phyloP scores from a whole-genome alignment of 2,329 filamentous ascomycete species.

The Fusarium sublunatum region DNA sequence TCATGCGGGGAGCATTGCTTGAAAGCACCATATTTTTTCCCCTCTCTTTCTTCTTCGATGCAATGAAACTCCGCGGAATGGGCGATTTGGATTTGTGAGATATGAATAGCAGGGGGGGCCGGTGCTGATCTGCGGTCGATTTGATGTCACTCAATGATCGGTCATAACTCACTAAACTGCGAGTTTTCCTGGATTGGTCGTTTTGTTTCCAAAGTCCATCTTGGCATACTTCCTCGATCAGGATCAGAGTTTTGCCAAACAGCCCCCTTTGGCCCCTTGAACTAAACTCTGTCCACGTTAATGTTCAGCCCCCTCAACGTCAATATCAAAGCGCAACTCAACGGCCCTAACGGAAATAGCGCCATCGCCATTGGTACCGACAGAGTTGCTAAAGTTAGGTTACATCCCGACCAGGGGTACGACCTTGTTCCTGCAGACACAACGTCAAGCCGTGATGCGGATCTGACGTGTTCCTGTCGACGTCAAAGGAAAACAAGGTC shows the following conservation, averaged over 20 bases:
- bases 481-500: background rate
- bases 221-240: background rate
- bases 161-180: conserved; percentile 5
- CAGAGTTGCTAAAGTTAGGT: conserved; percentile 5
- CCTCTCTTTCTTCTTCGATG: background rate
- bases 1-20: background rate
- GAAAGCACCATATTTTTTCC: background rate
- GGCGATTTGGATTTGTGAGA: conserved; percentile 3
- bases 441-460: conserved; percentile 25
- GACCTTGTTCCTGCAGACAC: conserved; percentile 27
- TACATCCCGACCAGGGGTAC: conserved; percentile 27
- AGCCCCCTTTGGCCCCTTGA: background rate
- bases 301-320: background rate
- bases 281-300: background rate
- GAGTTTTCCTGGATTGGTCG: background rate
- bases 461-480: conserved; percentile 37
- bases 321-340: background rate
- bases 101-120: conserved; percentile 1
- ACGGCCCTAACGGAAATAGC: background rate
- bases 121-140: conserved; percentile 13
- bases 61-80: conserved; percentile 1
- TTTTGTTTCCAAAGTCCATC: background rate
- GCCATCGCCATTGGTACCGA: background rate
- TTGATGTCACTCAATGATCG: conserved; percentile 13
- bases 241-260: background rate